Evolutionary conservation across 306 rosid species (phyloP).

Genomic region (Corylus heterophylla): DNA sequence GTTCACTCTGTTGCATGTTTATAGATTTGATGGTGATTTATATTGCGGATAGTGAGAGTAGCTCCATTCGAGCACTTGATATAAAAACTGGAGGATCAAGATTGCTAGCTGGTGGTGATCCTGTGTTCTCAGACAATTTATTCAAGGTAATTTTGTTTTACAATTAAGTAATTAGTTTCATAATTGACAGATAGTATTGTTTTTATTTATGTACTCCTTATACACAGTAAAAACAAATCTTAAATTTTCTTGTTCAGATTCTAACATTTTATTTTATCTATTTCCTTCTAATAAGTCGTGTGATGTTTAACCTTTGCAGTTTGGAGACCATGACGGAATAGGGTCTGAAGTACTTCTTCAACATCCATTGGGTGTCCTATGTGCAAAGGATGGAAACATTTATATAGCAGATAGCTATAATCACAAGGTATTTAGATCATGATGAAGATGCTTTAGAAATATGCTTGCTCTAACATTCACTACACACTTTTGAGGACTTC

Average conservation of each 20-base stretch:
- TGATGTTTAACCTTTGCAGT: slow-evolving; percentile 50
- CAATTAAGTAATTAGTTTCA: slow-evolving; percentile 20
- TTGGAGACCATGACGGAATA: slow-evolving; percentile 94
- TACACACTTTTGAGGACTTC: slow-evolving; percentile 15
- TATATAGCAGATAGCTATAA: slow-evolving; percentile 88
- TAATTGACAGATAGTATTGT: neutral
- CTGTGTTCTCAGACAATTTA: slow-evolving; percentile 75
- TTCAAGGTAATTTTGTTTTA: slow-evolving; percentile 60
- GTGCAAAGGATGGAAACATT: slow-evolving; percentile 65
- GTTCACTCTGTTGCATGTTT: slow-evolving; percentile 19
- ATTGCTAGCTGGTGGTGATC: slow-evolving; percentile 90
- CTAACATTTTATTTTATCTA: slow-evolving; percentile 14
- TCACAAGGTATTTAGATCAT: slow-evolving; percentile 69
- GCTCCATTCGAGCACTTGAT: slow-evolving; percentile 84
- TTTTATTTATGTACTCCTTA: slow-evolving; percentile 2
- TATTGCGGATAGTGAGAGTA: slow-evolving; percentile 97
- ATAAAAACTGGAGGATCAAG: slow-evolving; percentile 83
- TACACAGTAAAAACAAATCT: neutral
- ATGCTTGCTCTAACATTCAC: slow-evolving; percentile 1
- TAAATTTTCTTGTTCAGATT: slow-evolving; percentile 14
- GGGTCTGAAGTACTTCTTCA: slow-evolving; percentile 92
- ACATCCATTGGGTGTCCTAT: slow-evolving; percentile 81
- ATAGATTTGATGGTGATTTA: slow-evolving; percentile 65
- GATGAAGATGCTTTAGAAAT: slow-evolving; percentile 20
- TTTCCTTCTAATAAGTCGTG: slow-evolving; percentile 22